phyloP scores from a whole-genome alignment of 1,139 yeast genomes.

The Candida pseudoviswanathii region DNA sequence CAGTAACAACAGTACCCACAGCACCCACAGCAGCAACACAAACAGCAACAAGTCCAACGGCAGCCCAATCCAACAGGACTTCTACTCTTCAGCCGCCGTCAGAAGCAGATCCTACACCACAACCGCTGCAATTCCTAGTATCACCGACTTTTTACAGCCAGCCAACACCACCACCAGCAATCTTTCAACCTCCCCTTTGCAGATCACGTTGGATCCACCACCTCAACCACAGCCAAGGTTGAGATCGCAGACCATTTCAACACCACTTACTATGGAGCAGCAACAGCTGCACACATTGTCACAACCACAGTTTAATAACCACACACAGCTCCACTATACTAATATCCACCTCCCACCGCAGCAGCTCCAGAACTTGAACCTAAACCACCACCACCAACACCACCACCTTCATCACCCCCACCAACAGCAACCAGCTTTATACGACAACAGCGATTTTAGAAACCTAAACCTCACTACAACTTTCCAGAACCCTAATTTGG shows the following conservation, averaged over 20 bases:
- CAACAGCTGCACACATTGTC: conserved; percentile 21
- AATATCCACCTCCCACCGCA: conserved; percentile 17
- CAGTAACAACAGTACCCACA: conserved; percentile 11
- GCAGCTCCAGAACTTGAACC: conserved; percentile 14
- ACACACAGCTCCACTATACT: conserved; percentile 11
- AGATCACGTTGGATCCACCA: conserved; percentile 34
- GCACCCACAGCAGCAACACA: conserved; percentile 5
- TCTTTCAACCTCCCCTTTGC: conserved; percentile 22
- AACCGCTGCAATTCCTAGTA: conserved; percentile 35
- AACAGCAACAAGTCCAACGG: conserved; percentile 4
- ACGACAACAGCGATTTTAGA: conserved; percentile 58
- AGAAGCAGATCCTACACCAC: conserved; percentile 56
- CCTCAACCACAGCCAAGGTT: conserved; percentile 26
- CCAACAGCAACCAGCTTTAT: conserved; percentile 20
- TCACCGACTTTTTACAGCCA: conserved; percentile 10
- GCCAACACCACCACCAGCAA: conserved; percentile 4
- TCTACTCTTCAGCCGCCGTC: background rate
- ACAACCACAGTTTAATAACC: conserved; percentile 1
- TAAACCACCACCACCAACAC: conserved; percentile 17
- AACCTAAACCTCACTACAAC: conserved; percentile 53
- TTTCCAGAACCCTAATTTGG: conserved; percentile 66
- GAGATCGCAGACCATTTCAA: conserved; percentile 46
- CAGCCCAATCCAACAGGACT: conserved; percentile 2
- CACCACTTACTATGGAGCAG: conserved; percentile 25
- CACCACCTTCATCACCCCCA: conserved; percentile 9